These are phyloP conservation scores for Backusella tarrabulga DNA, from an alignment of 192 early-diverging fungal species.

Conservation along the genomic window DNA sequence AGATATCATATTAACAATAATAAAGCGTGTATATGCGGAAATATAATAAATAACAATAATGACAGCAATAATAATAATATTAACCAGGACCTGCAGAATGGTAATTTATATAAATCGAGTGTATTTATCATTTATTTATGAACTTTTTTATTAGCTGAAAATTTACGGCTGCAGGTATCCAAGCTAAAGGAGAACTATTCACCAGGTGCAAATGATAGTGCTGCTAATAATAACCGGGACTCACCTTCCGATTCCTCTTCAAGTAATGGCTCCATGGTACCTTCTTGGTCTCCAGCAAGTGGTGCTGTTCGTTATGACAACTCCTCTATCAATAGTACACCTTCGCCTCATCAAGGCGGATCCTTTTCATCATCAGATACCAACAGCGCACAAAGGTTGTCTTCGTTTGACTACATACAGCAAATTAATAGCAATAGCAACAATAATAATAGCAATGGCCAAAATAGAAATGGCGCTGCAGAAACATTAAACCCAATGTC, in stretches of 20 bases:
- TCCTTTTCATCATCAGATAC: neutral
- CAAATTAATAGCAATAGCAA: neutral
- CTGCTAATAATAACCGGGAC: neutral
- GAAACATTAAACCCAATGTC: neutral
- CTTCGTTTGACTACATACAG: neutral
- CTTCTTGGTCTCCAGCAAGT: neutral
- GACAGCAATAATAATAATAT: neutral
- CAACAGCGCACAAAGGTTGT: neutral
- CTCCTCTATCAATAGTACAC: neutral
- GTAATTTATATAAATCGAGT: neutral
- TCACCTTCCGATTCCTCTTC: neutral
- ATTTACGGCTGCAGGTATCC: slow-evolving; percentile 7
- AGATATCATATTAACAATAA: neutral
- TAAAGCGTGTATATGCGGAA: slow-evolving; percentile 4
- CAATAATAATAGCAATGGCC: neutral
- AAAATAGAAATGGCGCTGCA: neutral
- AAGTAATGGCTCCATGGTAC: neutral
- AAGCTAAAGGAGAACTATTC: neutral
- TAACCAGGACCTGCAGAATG: slow-evolving; percentile 1
- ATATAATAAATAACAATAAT: neutral
- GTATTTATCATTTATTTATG: neutral
- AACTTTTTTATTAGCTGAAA: neutral
- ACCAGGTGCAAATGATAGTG: neutral
- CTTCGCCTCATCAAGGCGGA: neutral
- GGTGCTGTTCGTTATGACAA: neutral